Evolutionary conservation across 2,329 filamentous ascomycete genomes (phyloP).

Genomic region (Seiridium cupressi): DNA sequence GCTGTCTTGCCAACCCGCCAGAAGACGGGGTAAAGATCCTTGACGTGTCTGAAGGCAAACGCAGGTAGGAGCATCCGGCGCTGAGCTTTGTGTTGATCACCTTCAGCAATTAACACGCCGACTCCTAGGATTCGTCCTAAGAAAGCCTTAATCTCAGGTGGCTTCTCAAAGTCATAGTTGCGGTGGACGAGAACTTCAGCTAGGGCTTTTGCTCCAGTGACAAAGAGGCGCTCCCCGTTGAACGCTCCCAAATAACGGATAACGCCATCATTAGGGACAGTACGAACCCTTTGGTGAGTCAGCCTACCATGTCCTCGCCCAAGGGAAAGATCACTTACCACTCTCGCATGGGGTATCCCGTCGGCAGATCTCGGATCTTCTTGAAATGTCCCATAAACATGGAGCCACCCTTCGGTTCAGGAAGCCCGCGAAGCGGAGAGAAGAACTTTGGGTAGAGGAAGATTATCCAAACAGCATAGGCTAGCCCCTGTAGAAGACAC

Average conservation of each 20-base stretch:
- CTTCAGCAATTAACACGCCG: constrained; percentile 78
- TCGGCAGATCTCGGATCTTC: constrained; percentile 35
- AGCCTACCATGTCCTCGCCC: too few relatives aligned
- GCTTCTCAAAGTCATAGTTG: constrained; percentile 70
- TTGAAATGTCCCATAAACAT: constrained; percentile 48
- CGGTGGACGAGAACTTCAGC: constrained; percentile 68
- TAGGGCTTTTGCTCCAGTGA: constrained; percentile 63
- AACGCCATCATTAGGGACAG: constrained; percentile 65
- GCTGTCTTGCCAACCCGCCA: constrained; percentile 75
- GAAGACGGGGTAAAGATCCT: constrained; percentile 80
- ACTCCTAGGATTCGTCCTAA: constrained; percentile 66
- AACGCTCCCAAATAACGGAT: constrained; percentile 59
- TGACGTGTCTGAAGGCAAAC: constrained; percentile 83
- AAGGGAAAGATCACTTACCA: constrained; percentile 36
- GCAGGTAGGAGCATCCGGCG: constrained; percentile 78
- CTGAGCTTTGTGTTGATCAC: constrained; percentile 84
- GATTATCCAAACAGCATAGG: constrained; percentile 38
- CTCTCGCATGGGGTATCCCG: constrained; percentile 42
- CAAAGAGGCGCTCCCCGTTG: constrained; percentile 29
- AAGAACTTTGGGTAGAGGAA: constrained; percentile 48
- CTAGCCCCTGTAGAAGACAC: constrained; percentile 33
- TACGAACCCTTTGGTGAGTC: constrained; percentile 47
- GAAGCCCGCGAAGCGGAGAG: constrained; percentile 48
- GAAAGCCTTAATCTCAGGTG: constrained; percentile 47
- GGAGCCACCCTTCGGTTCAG: constrained; percentile 37